Conservation (phyloP, 75 land plant genomes). For the Adiantum capillusveneris region DNA sequence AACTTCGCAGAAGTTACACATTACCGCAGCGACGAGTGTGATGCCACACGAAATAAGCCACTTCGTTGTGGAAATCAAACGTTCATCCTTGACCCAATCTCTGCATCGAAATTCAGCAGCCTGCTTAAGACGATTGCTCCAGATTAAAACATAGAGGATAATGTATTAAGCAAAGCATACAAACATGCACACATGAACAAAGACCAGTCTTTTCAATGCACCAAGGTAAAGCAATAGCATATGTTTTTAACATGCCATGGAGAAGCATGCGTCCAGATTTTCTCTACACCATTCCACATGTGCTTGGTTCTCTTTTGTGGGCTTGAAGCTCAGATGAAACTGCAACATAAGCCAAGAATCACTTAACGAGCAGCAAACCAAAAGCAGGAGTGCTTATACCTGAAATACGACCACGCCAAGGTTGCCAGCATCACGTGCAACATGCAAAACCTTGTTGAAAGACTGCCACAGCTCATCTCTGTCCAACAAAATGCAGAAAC, state of each 20-base stretch:
- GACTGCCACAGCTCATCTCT: slow-evolving; percentile 20
- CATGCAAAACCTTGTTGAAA: slow-evolving; percentile 14
- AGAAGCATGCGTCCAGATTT: slow-evolving; percentile 14
- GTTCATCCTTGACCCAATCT: slow-evolving; percentile 18
- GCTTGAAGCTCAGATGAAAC: slow-evolving; percentile 23
- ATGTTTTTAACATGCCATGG: slow-evolving; percentile 13
- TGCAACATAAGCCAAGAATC: slow-evolving; percentile 4
- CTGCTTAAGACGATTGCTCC: not conserved
- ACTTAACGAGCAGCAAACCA: not conserved
- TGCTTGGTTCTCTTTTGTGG: slow-evolving; percentile 19
- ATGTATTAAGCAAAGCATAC: too few species aligned
- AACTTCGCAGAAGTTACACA: slow-evolving; percentile 2
- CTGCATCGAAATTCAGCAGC: slow-evolving; percentile 23
- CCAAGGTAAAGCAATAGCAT: too few species aligned
- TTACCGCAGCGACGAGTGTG: slow-evolving; percentile 19
- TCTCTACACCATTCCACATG: slow-evolving; percentile 24
- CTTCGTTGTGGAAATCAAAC: not conserved
- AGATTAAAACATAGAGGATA: too few species aligned
- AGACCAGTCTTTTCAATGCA: too few species aligned
- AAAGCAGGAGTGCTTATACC: not conserved
- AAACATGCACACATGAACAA: too few species aligned
- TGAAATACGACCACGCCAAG: slow-evolving; percentile 23
- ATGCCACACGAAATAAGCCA: slow-evolving; percentile 11
- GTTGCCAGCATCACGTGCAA: slow-evolving; percentile 10
- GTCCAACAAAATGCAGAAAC: too few species aligned